phyloP scores from a whole-genome alignment of 805 yeast genomes.

The Yarrowia sp. region DNA sequence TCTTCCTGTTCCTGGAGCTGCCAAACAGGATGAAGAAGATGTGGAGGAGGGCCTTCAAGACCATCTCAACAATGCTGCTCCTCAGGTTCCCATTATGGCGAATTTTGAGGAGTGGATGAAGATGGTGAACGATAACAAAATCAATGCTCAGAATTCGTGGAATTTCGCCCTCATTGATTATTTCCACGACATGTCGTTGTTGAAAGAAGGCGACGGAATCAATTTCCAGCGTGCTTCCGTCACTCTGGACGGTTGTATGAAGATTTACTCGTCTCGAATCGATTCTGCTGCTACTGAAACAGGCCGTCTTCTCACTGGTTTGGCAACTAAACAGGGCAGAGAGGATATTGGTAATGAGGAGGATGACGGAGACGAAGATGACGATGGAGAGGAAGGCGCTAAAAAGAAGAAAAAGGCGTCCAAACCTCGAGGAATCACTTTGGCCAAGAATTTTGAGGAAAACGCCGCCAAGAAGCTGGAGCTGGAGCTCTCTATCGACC shows the following conservation, averaged over 20 bases:
- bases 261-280: conserved; percentile 84
- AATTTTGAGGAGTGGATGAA: conserved; percentile 78
- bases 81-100: conserved; percentile 35
- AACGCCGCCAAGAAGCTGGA: conserved; percentile 39
- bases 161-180: conserved; percentile 87
- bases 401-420: conserved; percentile 32
- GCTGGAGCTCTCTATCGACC: conserved; percentile 43
- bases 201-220: conserved; percentile 72
- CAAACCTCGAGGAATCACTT: conserved; percentile 36
- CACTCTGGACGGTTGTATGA: conserved; percentile 91
- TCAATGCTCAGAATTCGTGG: conserved; percentile 85
- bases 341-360: conserved; percentile 31
- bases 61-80: conserved; percentile 11
- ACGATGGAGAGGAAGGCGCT: conserved; percentile 29
- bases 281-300: conserved; percentile 92
- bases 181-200: conserved; percentile 75
- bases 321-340: conserved; percentile 44
- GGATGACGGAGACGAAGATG: conserved; percentile 30
- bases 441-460: conserved; percentile 37
- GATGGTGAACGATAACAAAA: conserved; percentile 78
- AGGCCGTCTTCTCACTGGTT: conserved; percentile 74
- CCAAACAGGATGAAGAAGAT: background rate
- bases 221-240: conserved; percentile 90
- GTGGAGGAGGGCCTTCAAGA: conserved; percentile 15
- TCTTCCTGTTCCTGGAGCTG: conserved; percentile 13